Base-by-base conservation (phyloP, 1,139 yeast genomes). In the Blastobotrys indianensis region DNA sequence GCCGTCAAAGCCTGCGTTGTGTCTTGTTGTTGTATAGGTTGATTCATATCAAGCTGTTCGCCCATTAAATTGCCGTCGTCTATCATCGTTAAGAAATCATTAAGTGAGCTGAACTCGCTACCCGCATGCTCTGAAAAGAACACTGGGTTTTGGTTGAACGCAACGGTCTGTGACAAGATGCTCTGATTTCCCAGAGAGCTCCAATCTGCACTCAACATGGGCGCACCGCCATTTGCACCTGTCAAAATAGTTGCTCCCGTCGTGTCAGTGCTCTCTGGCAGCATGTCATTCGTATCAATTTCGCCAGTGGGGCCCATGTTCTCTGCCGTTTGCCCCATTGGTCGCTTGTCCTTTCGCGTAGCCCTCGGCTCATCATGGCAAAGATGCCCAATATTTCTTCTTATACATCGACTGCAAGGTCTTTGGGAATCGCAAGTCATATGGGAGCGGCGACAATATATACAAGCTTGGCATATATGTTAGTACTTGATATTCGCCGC, bases 51-150 rank as follows among this genome's bases (percentile, higher is more conserved):
- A 33, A 16, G 15, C 10, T 16, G 37, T 17, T 12, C 13, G 12
- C 13, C 33, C 33, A 12, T 12, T 31, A 12, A n/a, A 41, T 79
- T 78, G 0, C 94, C 88, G 61, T 87, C 95, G 59, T 88, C 96
- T 43, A 90, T 79, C 87, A 90, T 86, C 2, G 92, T 81, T 46
- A 90, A 69, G 59, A 90, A 90, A 61, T 88, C 97, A 54, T 87
- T 88, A 54, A 90, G 72, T 0, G 96, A 87, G 52, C 90, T 82
- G 61, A 90, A 88, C 66, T 90, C 97, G 39, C 94, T 82, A 2
- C 95, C 95, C 0, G 94, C 95, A 63, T 87, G 95, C 59, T 88
- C 95, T 0, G 95, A 84, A 54, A 80, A 85, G 66, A 87, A 87
- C 47, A 84, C 77, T 0, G 94, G 63, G 44, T 57, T 59, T 48